Evolutionary conservation across 2,329 filamentous ascomycete genomes (phyloP).

Genomic region (Fusarium graminum): DNA sequence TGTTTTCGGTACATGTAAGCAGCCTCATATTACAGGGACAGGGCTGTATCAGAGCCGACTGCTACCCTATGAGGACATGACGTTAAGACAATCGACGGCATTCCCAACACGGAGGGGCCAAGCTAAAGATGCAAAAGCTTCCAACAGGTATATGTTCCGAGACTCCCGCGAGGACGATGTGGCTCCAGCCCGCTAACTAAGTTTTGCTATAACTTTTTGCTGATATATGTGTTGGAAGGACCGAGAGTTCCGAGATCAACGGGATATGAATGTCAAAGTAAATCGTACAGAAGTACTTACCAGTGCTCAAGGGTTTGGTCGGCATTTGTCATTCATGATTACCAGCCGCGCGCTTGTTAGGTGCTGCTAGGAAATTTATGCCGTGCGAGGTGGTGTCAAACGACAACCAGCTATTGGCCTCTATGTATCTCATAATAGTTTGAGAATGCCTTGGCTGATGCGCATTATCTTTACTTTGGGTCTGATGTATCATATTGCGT

Average conservation of each 20-base stretch:
- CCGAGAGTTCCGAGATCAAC: constrained; percentile 22
- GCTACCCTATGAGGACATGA: constrained; percentile 20
- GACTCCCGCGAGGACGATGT: constrained; percentile 10
- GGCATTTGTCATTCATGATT: constrained; percentile 31
- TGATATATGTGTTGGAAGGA: not conserved
- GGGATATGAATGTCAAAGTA: not conserved
- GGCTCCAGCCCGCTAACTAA: constrained; percentile 3
- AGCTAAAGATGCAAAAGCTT: constrained; percentile 11
- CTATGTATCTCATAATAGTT: not conserved
- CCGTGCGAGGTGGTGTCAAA: constrained; percentile 3
- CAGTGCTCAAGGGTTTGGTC: constrained; percentile 18
- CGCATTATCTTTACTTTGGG: not conserved
- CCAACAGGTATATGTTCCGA: constrained; percentile 12
- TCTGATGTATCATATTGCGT: not conserved
- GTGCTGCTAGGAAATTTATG: constrained; percentile 1
- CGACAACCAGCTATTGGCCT: not conserved
- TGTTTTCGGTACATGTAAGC: not conserved
- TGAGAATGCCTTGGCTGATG: not conserved
- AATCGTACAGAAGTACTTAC: constrained; percentile 22
- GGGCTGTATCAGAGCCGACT: constrained; percentile 24
- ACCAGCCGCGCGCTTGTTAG: constrained; percentile 34
- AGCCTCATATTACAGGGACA: constrained; percentile 12
- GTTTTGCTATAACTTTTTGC: not conserved
- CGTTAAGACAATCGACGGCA: constrained; percentile 15
- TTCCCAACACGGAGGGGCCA: not conserved